A percentile compares a stretch with the other conserved stretches of the same genome.
Conservation (phyloP, 352 stramenopile species). For the Phytophthora aleatoria region DNA sequence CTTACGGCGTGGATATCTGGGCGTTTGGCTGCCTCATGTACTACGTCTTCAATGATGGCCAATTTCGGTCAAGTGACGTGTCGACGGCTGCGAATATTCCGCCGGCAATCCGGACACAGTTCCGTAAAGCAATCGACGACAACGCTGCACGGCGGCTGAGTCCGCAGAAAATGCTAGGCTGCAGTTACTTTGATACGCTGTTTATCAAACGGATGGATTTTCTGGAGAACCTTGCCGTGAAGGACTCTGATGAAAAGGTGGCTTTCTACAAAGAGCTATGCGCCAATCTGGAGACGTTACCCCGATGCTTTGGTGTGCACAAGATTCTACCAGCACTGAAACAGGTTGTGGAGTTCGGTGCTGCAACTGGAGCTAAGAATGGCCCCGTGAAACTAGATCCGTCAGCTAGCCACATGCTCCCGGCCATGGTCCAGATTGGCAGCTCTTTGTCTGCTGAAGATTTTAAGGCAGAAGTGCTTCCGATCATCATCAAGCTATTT, state of each 20-base stretch:
- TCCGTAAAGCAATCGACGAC: slow-evolving; percentile 84
- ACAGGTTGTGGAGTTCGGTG: slow-evolving; percentile 82
- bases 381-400: slow-evolving; percentile 78
- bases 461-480: slow-evolving; percentile 89
- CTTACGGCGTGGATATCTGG: slow-evolving; percentile 75
- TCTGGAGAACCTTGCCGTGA: slow-evolving; percentile 93
- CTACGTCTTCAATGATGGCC: slow-evolving; percentile 79
- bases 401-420: slow-evolving; percentile 88
- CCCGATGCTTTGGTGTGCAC: slow-evolving; percentile 76
- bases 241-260: slow-evolving; percentile 93
- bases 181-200: slow-evolving; percentile 91
- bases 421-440: slow-evolving; percentile 88
- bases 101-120: slow-evolving; percentile 64
- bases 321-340: slow-evolving; percentile 89
- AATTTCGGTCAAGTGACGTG: slow-evolving; percentile 63
- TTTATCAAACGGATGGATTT: slow-evolving; percentile 95
- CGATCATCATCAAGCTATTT: slow-evolving; percentile 90
- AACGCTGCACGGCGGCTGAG: slow-evolving; percentile 66
- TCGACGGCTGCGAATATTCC: slow-evolving; percentile 69
- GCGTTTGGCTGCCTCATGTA: slow-evolving; percentile 80
- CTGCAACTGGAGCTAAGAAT: slow-evolving; percentile 55
- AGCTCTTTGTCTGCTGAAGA: slow-evolving; percentile 74
- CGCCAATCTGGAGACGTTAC: slow-evolving; percentile 67
- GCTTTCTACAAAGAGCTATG: slow-evolving; percentile 94
- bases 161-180: slow-evolving; percentile 88